Conservation (phyloP, 495 filamentous ascomycete species). For the Penicillium canariense region DNA sequence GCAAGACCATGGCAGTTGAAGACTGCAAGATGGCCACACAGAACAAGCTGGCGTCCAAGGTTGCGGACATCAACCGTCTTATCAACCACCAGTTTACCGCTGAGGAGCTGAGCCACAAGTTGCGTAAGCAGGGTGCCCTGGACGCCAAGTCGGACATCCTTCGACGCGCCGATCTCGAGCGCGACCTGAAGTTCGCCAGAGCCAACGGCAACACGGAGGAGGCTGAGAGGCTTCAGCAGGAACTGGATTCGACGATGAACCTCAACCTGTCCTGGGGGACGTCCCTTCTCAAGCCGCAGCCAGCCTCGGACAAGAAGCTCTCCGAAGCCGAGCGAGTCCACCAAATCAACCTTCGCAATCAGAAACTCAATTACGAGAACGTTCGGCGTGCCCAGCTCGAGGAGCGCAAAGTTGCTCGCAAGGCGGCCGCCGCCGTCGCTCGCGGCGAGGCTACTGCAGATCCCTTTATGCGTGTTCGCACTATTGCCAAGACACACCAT, state of each 20-base stretch:
- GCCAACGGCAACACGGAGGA: conserved; percentile 59
- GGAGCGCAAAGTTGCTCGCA: conserved; percentile 65
- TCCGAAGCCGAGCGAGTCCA: conserved; percentile 73
- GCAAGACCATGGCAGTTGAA: conserved; percentile 67
- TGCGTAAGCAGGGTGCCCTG: conserved; percentile 63
- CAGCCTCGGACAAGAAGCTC: conserved; percentile 36
- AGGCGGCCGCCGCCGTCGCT: conserved; percentile 54
- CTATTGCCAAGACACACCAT: conserved; percentile 59
- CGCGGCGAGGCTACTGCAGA: conserved; percentile 53
- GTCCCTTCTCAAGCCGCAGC: conserved; percentile 41
- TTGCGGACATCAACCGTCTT: conserved; percentile 76
- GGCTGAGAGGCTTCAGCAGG: conserved; percentile 58
- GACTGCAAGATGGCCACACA: conserved; percentile 68
- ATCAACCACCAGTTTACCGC: conserved; percentile 77
- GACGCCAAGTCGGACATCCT: conserved; percentile 59
- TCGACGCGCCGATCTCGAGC: conserved; percentile 60
- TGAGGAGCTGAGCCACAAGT: conserved; percentile 72
- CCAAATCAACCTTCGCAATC: conserved; percentile 72
- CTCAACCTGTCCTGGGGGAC: conserved; percentile 70
- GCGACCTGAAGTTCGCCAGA: conserved; percentile 63
- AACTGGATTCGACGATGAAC: conserved; percentile 64
- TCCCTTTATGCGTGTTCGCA: conserved; percentile 60
- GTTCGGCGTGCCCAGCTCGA: conserved; percentile 81
- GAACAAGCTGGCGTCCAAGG: conserved; percentile 62
- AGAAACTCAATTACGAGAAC: conserved; percentile 72